Conservation (phyloP, 352 stramenopile species). For the Phytophthora multivora region DNA sequence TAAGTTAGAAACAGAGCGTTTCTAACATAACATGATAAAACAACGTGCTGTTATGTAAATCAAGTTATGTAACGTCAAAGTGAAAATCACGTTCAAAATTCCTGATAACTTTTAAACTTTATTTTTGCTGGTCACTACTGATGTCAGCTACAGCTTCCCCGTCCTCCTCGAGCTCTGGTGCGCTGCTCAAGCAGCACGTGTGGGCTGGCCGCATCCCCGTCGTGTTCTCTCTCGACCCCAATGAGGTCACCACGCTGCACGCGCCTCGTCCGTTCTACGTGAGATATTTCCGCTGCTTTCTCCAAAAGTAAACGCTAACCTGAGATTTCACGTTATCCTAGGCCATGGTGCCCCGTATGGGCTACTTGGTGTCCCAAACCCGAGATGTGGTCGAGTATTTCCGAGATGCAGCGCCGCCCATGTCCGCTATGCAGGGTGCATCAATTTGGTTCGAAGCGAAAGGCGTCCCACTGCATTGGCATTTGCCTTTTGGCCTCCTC, state of each 20-base stretch:
- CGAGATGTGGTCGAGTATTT: slow-evolving; percentile 83
- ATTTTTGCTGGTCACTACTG: not conserved
- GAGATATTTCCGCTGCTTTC: slow-evolving; percentile 10
- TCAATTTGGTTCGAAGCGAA: slow-evolving; percentile 78
- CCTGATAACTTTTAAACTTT: not conserved
- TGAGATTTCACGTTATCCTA: slow-evolving; percentile 22
- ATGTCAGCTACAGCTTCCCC: slow-evolving; percentile 15
- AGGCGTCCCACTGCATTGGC: slow-evolving; percentile 73
- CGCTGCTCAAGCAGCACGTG: slow-evolving; percentile 40
- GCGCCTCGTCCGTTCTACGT: slow-evolving; percentile 83
- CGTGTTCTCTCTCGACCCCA: slow-evolving; percentile 70
- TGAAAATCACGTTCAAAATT: no score
- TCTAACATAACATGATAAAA: no score
- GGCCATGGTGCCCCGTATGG: slow-evolving; percentile 85
- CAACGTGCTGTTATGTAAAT: no score
- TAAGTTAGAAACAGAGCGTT: no score
- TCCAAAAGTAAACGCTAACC: not conserved
- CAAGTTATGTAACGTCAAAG: no score
- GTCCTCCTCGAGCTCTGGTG: not conserved
- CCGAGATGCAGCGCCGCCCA: slow-evolving; percentile 67
- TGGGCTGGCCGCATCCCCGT: slow-evolving; percentile 77
- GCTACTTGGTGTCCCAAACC: slow-evolving; percentile 77
- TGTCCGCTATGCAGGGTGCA: slow-evolving; percentile 53
- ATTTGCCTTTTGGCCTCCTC: slow-evolving; percentile 77
- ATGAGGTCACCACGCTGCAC: slow-evolving; percentile 84